Evolutionary conservation across 345 rosid genomes (phyloP).

Genomic region (Brassica juncea): DNA sequence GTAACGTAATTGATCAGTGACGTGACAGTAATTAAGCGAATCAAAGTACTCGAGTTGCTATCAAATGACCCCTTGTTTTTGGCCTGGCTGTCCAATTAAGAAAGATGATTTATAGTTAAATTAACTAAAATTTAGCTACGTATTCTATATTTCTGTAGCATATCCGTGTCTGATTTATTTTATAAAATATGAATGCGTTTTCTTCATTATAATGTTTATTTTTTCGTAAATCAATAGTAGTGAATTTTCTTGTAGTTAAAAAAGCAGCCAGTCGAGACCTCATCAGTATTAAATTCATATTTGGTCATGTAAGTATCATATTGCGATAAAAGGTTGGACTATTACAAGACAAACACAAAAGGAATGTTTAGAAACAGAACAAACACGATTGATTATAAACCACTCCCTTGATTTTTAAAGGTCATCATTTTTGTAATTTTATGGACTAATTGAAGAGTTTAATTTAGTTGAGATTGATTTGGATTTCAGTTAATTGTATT

Average conservation of each 20-base stretch:
- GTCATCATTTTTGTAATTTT: constrained; percentile 40
- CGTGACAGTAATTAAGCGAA: constrained; percentile 29
- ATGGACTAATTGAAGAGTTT: constrained; percentile 40
- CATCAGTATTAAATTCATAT: constrained; percentile 1
- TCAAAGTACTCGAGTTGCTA: constrained; percentile 34
- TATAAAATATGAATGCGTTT: neutral
- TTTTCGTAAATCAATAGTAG: neutral
- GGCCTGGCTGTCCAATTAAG: constrained; percentile 2
- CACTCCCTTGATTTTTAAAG: constrained; percentile 42
- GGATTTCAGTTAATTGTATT: constrained; percentile 39
- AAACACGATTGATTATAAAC: constrained; percentile 30
- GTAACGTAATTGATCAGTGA: constrained; percentile 30
- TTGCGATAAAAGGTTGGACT: constrained; percentile 20
- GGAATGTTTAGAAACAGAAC: constrained; percentile 29
- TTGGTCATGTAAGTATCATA: constrained; percentile 8
- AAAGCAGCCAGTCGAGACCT: constrained; percentile 4
- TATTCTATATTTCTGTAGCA: neutral
- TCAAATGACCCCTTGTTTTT: constrained; percentile 29
- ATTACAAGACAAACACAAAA: constrained; percentile 42
- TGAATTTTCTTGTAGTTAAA: neutral
- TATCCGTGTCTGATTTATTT: neutral
- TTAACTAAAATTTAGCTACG: constrained; percentile 5
- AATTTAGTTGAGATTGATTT: constrained; percentile 40
- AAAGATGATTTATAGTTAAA: neutral
- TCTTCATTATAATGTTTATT: neutral